Conservation (phyloP, 441 rosid genomes). For the Adansonia rubrostipa region DNA sequence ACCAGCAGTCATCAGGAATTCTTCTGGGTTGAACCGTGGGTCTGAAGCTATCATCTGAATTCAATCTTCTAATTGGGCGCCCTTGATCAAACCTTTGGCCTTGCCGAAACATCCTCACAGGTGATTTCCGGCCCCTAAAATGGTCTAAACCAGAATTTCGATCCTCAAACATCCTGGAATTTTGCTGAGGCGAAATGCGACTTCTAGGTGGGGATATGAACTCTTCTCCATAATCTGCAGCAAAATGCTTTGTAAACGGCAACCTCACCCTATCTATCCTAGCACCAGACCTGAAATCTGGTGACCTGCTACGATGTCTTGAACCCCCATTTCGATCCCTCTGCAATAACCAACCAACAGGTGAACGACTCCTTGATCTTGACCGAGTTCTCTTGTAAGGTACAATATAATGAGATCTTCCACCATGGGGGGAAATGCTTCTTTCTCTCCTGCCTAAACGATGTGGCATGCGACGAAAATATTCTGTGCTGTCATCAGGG, state of each 20-base stretch:
- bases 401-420: constrained; percentile 32
- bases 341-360: constrained; percentile 36
- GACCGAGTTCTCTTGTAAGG: constrained; percentile 43
- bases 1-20: constrained; percentile 29
- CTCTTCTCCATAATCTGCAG: constrained; percentile 40
- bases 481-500: constrained; percentile 34
- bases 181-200: constrained; percentile 35
- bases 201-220: constrained; percentile 34
- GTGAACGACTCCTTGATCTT: constrained; percentile 59
- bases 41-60: constrained; percentile 36
- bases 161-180: constrained; percentile 42
- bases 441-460: constrained; percentile 47
- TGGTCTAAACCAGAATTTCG: constrained; percentile 37
- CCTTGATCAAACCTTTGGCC: constrained; percentile 41
- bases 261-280: constrained; percentile 46
- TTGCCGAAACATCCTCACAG: constrained; percentile 39
- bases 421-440: constrained; percentile 44
- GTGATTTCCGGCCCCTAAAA: constrained; percentile 47
- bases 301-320: constrained; percentile 46
- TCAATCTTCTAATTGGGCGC: constrained; percentile 34
- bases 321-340: constrained; percentile 44
- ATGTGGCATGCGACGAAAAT: constrained; percentile 35
- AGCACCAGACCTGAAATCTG: constrained; percentile 42
- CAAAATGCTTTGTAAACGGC: constrained; percentile 44
- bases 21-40: constrained; percentile 37